Evolutionary conservation across 345 rosid genomes (phyloP), one percentile per base, ranked within the genome.

Genomic region (Salix udensis): DNA sequence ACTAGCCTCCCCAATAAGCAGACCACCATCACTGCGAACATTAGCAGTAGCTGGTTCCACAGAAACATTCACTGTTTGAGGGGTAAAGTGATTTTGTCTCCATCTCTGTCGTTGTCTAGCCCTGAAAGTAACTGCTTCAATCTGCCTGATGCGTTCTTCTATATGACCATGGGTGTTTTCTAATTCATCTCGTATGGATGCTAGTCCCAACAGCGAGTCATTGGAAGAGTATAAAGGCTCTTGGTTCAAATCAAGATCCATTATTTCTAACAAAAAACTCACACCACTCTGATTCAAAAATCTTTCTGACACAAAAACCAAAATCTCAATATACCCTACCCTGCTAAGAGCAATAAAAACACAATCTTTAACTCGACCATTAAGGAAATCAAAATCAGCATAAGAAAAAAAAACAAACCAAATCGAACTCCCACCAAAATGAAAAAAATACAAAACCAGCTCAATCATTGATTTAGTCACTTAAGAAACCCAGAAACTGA

Each of bases 161-260:
- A 90, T 84, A 42, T 74, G 82, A 7, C 78, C 88, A 34, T 88
- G 87, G 44, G 88, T 81, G 5, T 82, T 75, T 82, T 84, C 90
- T 26, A 86, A 73, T 65, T 88, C 92, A 46, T 68, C 80, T 71
- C 82, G 67, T 73, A 86, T 81, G 30, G 85, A 80, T 23, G 82
- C 81, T 48, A 82, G 74, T 66, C 81, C 85, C 3, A 65, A 16
- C 42, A 87, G 69, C 30, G 85, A 78, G 79, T 75, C 83, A 37
- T 60, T 36, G 12, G 75, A 34, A 21, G 85, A 75, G 60, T 79
- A 85, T 64, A 67, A 67, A 46, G 90, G 89, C 10, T 83, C 86
- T 76, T 78, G 82, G 72, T 88, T 90, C 85, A 88, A 82, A 85
- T 88, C 90, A 75, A 87, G 85, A 75, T 90, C 89, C 87, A 85